These are phyloP conservation scores for Penicillium sp. DNA, from an alignment of 2,329 filamentous ascomycete genomes.

Conservation along the genomic window DNA sequence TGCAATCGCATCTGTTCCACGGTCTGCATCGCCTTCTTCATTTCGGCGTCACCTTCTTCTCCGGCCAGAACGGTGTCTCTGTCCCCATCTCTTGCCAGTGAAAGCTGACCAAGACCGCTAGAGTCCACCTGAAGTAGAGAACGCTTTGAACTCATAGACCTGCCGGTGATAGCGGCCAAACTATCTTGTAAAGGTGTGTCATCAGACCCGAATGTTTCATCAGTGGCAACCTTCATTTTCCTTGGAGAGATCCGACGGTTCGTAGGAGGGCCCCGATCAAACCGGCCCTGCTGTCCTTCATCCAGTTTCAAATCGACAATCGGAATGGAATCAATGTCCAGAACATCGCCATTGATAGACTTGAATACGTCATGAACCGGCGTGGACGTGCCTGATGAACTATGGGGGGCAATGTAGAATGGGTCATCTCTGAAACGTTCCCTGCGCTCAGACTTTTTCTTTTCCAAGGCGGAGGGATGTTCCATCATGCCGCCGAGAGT, in stretches of 20 bases:
- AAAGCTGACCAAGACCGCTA: constrained; percentile 71
- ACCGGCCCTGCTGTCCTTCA: constrained; percentile 36
- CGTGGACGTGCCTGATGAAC: constrained; percentile 63
- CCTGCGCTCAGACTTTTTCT: constrained; percentile 70
- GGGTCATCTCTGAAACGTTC: constrained; percentile 90
- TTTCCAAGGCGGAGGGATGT: constrained; percentile 70
- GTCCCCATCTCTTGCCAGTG: constrained; percentile 57
- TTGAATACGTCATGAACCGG: constrained; percentile 75
- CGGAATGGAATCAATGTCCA: constrained; percentile 93
- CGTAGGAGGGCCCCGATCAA: constrained; percentile 24
- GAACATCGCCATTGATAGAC: constrained; percentile 68
- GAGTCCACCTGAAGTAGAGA: constrained; percentile 81
- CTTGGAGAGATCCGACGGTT: constrained; percentile 49
- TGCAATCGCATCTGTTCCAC: constrained; percentile 82
- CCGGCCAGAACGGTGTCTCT: constrained; percentile 28
- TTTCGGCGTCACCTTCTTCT: constrained; percentile 78
- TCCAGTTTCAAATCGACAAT: constrained; percentile 89
- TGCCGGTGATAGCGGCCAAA: constrained; percentile 26
- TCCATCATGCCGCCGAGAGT: constrained; percentile 48
- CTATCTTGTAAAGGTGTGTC: constrained; percentile 44
- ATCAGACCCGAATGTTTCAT: constrained; percentile 64
- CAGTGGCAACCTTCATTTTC: constrained; percentile 66
- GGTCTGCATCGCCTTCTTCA: constrained; percentile 82
- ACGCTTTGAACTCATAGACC: constrained; percentile 52
- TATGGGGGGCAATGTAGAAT: constrained; percentile 74